Evolutionary conservation across 352 stramenopile species (phyloP), one percentile per base, ranked within the genome.

Genomic region (Globisporangium yorkense): DNA sequence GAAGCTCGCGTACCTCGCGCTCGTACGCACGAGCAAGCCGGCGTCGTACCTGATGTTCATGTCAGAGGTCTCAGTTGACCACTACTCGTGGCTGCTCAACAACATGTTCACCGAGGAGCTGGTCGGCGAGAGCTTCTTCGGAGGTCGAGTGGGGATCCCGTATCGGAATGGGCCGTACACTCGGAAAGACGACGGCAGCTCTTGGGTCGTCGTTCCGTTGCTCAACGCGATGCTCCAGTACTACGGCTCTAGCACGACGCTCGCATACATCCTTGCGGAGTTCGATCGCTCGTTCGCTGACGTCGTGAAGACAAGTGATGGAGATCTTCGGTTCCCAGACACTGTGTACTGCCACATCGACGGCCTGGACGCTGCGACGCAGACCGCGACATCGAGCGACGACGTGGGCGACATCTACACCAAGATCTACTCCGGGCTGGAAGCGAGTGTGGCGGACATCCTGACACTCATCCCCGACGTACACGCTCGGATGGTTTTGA

Each of bases 21-120:
- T 82, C n/a, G 43, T 77, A 39, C 56, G 58, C 3, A n/a, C 65
- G 0, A 77, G 63, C 46, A 72, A 67, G 20, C 70, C 72, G 8
- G 54, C 68, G 20, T 71, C 65, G 21, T 82, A 75, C 39, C 58
- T 82, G 39, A 79, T 82, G 72, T 82, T 75, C 37, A 77, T 77
- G 70, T 65, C 57, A 9, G 72, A 79, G 13, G 51, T 71, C 5
- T 50, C 66, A 0, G 61, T 58, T 13, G 67, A 71, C 3, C 65
- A 74, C 50, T 68, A 63, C 45, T 62, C 54, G 2, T 82, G 65
- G 65, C 56, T 82, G 2, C 54, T 82, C 16, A 70, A 63, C 37
- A 55, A 67, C 31, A 52, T 61, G 3, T 74, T 68, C 39, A 64
- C 18, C 0, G 60, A 82, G 16, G 70, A 73, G 43, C 58, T 79